Evolutionary conservation across 2,329 filamentous ascomycete genomes (phyloP).

Genomic region (Aureobasidium sp.): DNA sequence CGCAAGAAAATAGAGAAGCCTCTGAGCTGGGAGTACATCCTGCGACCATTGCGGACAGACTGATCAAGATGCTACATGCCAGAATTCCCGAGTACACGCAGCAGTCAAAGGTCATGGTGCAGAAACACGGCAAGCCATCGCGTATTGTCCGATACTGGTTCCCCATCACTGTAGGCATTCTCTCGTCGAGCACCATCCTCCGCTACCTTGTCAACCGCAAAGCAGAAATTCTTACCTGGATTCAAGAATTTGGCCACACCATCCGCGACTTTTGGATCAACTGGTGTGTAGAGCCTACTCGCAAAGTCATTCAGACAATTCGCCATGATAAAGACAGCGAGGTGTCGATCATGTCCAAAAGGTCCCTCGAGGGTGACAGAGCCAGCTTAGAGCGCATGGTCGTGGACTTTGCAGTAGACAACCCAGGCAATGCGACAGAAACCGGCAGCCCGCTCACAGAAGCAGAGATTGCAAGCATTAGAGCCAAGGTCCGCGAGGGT

Average conservation of each 20-base stretch:
- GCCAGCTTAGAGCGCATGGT: constrained; percentile 97
- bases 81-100: constrained; percentile 59
- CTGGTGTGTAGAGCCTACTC: constrained; percentile 82
- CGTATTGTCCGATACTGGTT: constrained; percentile 80
- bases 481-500: constrained; percentile 74
- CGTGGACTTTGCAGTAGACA: constrained; percentile 84
- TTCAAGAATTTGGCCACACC: constrained; percentile 69
- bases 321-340: constrained; percentile 87
- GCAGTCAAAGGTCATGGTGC: constrained; percentile 47
- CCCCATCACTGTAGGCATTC: constrained; percentile 57
- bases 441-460: constrained; percentile 46
- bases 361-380: constrained; percentile 80
- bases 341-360: constrained; percentile 92
- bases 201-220: constrained; percentile 65
- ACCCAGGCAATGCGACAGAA: constrained; percentile 52
- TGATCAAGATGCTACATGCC: constrained; percentile 59
- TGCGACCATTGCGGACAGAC: constrained; percentile 54
- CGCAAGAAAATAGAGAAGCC: constrained; percentile 23
- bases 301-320: constrained; percentile 82
- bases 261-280: constrained; percentile 88
- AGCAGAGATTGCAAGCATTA: constrained; percentile 62
- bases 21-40: constrained; percentile 23
- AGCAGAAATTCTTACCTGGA: constrained; percentile 71
- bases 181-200: constrained; percentile 82
- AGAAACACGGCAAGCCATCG: constrained; percentile 66